Base-by-base conservation (phyloP, 805 yeast genomes). In the Saccharomycopsis synnaedendra region DNA sequence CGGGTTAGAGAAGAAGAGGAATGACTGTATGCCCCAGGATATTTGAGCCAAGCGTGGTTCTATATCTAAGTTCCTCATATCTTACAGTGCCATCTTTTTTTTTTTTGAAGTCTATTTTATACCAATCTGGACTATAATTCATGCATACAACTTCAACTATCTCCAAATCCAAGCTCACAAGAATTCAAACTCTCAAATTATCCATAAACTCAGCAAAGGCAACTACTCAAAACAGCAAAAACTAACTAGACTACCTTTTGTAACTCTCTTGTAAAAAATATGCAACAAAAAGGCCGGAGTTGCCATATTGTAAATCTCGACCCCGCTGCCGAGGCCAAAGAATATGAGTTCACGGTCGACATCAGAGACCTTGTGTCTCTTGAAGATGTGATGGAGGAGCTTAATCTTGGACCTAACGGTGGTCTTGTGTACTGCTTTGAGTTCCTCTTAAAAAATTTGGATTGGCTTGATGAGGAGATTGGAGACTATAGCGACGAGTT, bases 381-480 rank as follows among this genome's bases (percentile, higher is more conserved):
- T 19, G 94, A 85, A 54, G 89, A 85, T 39, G 72, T 86, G 30
- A 85, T 86, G 95, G 72, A 73, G 19, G 78, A 78, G 43, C 74
- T 80, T 53, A 68, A 69, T 28, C 64, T 86, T 46, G 96, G 96
- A 0, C 96, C 96, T 0, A 80, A 71, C 56, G 99, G 98, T 43
- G 97, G 94, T 0, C 66, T 93, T 43, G 70, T 93, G 33, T 93
- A 89, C 63, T 93, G 97, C 60, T 90, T 93, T 62, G 97, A 93
- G 66, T 86, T 89, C 60, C 69, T 93, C 34, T 63, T 93, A 59
- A 78, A 89, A 41, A 93, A 93, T 59, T 62, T 93, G 52, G 99
- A 93, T 66, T 93, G 99, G 99, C 67, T 93, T 33, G 98, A 90
- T 57, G 97, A 90, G 57, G 96, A 90, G 60, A 83, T 93, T 50